Percentiles rank a stretch among this genome's conserved stretches.
phyloP scores from a whole-genome alignment of 1,284 basidiomycete genomes.

The Lentinus polychrous region DNA sequence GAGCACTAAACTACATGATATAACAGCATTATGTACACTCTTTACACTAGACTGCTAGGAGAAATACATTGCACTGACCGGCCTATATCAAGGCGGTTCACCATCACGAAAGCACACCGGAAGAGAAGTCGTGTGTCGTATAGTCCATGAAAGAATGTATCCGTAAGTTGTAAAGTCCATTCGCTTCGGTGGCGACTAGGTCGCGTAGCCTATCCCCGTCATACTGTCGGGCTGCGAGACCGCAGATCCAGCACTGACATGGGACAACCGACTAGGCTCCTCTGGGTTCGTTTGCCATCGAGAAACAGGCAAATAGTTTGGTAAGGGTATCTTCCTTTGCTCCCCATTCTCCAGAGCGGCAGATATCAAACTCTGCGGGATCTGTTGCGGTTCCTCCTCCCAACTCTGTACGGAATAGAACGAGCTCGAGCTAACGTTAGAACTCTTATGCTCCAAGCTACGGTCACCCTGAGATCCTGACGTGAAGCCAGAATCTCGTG shows the following conservation, averaged over 20 bases:
- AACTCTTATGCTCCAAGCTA: constrained; percentile 19
- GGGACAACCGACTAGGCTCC: constrained; percentile 23
- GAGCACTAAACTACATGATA: constrained; percentile 9
- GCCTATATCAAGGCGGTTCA: neutral
- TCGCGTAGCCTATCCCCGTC: constrained; percentile 9
- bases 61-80: neutral
- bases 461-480: neutral
- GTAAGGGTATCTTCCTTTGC: constrained; percentile 14
- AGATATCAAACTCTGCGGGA: constrained; percentile 21
- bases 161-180: neutral
- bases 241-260: constrained; percentile 23
- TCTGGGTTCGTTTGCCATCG: constrained; percentile 13
- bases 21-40: constrained; percentile 49
- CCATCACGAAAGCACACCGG: constrained; percentile 1
- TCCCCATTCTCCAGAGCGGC: constrained; percentile 17
- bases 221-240: constrained; percentile 20
- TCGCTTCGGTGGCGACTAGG: neutral
- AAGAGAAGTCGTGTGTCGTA: neutral
- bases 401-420: constrained; percentile 28
- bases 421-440: constrained; percentile 25
- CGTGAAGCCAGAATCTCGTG: neutral
- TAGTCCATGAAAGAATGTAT: neutral
- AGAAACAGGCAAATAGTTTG: constrained; percentile 17
- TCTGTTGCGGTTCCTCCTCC: constrained; percentile 21
- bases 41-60: constrained; percentile 30